phyloP scores from a whole-genome alignment of 768 basidiomycete species.

The Amanita rimosa region DNA sequence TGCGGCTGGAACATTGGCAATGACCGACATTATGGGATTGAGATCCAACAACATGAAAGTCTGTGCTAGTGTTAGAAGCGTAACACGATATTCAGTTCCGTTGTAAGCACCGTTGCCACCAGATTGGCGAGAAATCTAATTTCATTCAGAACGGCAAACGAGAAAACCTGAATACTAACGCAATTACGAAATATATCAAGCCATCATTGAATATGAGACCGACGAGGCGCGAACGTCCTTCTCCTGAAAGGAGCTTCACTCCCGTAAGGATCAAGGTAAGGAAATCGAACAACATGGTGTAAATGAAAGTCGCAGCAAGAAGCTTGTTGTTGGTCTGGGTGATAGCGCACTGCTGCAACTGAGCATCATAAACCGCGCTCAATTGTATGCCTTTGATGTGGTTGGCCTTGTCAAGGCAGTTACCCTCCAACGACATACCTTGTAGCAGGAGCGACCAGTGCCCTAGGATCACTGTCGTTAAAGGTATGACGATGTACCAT shows the following conservation, averaged over 20 bases:
- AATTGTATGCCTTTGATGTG: conserved; percentile 38
- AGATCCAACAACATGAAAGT: conserved; percentile 57
- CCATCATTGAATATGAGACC: conserved; percentile 63
- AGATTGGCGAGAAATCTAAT: conserved; percentile 56
- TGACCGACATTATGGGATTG: conserved; percentile 65
- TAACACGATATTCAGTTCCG: background rate
- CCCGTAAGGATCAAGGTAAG: conserved; percentile 48
- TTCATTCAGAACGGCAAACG: background rate
- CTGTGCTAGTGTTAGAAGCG: conserved; percentile 12
- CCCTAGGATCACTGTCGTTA: conserved; percentile 47
- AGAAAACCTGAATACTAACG: conserved; percentile 30
- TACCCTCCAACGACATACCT: conserved; percentile 24
- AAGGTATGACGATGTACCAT: conserved; percentile 37
- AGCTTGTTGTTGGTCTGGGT: conserved; percentile 45
- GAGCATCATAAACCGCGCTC: conserved; percentile 42
- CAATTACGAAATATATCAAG: conserved; percentile 59
- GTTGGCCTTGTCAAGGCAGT: background rate
- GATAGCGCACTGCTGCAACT: conserved; percentile 39
- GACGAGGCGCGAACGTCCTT: conserved; percentile 44
- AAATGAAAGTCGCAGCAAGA: conserved; percentile 59
- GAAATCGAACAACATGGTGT: conserved; percentile 66
- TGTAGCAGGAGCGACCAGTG: conserved; percentile 67
- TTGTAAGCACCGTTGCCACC: conserved; percentile 44
- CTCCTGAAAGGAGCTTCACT: conserved; percentile 39
- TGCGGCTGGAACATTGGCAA: conserved; percentile 64